Evolutionary conservation across 441 rosid species (phyloP), one percentile per base, ranked within the genome.

Genomic region (Viola pubescens): DNA sequence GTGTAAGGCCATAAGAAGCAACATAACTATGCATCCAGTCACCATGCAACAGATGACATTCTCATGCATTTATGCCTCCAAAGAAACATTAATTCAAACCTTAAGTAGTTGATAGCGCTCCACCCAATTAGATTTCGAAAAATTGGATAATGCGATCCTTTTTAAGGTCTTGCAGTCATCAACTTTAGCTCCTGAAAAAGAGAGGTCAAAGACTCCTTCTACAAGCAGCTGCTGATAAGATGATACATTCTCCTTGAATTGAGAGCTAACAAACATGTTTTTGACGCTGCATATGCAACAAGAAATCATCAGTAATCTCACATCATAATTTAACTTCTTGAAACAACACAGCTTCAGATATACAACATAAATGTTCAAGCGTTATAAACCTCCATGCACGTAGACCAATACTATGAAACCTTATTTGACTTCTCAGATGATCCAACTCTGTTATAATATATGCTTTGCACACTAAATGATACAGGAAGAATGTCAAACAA

Each of bases 151-250:
- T 4, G 82, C 78, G 48, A 88, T 80, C 77, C 80, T 86, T 79
- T 80, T 83, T 65, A 90, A 43, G 65, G 73, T 71, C 73, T 74
- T 79, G 44, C 74, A 74, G 56, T 88, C 96, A 74, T 90, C 91
- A 1, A 73, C 56, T 73, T 82, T 73, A 42, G 64, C 78, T 65
- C 77, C 89, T 4, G 69, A 51, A 48, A 67, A 65, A 42, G 91
- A 81, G 60, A 77, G 63, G 66, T 88, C 95, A 70, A 86, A 90
- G 58, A 89, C 72, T 70, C 99, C 97, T 77, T 89, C 88, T 19
- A 70, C 79, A 44, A 88, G 89, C 71, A 94, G 79, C 54, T 79
- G 72, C 73, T 89, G 89, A 56, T 84, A 83, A 75, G 78, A 77
- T 68, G 75, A 70, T 67, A 85, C 67, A 72, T 88, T 86, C 74